These are phyloP conservation scores for Beta lomatogona DNA, from an alignment of 179 eudicot species.

Conservation along the genomic window DNA sequence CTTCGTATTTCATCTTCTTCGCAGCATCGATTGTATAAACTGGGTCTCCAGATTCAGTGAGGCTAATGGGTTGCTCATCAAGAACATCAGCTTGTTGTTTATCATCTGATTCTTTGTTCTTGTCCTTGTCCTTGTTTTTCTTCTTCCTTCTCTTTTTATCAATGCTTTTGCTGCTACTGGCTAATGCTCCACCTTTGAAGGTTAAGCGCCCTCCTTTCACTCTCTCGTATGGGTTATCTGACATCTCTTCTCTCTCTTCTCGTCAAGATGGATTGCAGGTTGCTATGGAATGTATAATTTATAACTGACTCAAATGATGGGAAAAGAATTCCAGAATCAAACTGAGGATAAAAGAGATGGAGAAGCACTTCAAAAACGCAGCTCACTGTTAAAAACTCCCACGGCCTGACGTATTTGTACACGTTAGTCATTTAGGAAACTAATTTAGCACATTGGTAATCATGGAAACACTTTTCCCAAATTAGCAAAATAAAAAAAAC, in stretches of 20 bases:
- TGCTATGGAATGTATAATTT: too few species aligned
- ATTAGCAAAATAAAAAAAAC: not conserved
- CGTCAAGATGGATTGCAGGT: too few species aligned
- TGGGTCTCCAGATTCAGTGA: conserved; percentile 26
- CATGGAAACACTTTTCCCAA: not conserved
- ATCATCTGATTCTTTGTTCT: not conserved
- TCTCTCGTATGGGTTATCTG: conserved; percentile 64
- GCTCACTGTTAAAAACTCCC: not conserved
- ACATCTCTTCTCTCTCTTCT: conserved; percentile 37
- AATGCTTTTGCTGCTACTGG: conserved; percentile 55
- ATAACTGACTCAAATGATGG: too few species aligned
- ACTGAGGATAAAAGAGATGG: not conserved
- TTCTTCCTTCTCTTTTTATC: conserved; percentile 67
- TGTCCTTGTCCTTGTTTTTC: conserved; percentile 44
- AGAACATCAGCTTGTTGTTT: conserved; percentile 14
- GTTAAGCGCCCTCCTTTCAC: conserved; percentile 69
- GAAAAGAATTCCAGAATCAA: too few species aligned
- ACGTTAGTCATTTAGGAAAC: not conserved
- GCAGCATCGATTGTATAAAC: conserved; percentile 85
- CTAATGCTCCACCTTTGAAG: conserved; percentile 82
- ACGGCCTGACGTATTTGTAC: not conserved
- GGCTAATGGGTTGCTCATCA: conserved; percentile 10
- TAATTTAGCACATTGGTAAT: not conserved
- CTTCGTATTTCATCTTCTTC: conserved; percentile 80
- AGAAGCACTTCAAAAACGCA: not conserved